Evolutionary conservation across 192 early-diverging fungal species (phyloP), one percentile per base, ranked within the genome.

Genomic region (Backusella sp.): DNA sequence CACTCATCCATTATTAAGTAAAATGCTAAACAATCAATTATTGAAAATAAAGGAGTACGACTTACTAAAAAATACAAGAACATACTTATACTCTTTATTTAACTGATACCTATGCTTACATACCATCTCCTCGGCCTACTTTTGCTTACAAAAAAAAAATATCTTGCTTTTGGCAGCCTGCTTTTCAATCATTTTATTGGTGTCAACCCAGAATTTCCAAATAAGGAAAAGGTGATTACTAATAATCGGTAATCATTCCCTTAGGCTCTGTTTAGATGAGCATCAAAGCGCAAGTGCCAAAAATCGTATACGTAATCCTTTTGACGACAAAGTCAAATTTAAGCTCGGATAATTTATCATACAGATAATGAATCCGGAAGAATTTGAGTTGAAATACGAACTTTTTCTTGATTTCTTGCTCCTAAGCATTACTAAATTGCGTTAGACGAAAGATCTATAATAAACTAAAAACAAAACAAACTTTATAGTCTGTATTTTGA

Each of bases 111-210:
- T 44, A 44, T 14, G 17, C 42, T 44, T 7, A 49, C 6, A n/a
- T 49, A 49, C 17, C 6, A n/a, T 15, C 19, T 49, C 15, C 19
- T 49, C n/a, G 19, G 6, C 46, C 17, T 26, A 26, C 23, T 28
- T 53, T 23, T n/a, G 2, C 6, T 23, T 0, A 4, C 21, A 19
- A 19, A 6, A 62, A 28, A 59, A 12, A 26, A 14, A 62, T 4
- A 49, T 7, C 12, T 62, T 28, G 23, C 23, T 62, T 62, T 62
- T 62, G 56, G 56, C 56, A 62, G 12, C 23, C 56, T 62, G 56
- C 56, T 62, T 62, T 62, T 62, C 56, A 62, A 28, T 62, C 21
- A 62, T 62, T 23, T 62, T 62, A 62, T 62, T 62, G 56, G 56
- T 62, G 56, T 62, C 56, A 62, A 62, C 56, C 56, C 14, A 8